phyloP scores from a whole-genome alignment of 2,329 filamentous ascomycete genomes.

The Cladosporium sp. region DNA sequence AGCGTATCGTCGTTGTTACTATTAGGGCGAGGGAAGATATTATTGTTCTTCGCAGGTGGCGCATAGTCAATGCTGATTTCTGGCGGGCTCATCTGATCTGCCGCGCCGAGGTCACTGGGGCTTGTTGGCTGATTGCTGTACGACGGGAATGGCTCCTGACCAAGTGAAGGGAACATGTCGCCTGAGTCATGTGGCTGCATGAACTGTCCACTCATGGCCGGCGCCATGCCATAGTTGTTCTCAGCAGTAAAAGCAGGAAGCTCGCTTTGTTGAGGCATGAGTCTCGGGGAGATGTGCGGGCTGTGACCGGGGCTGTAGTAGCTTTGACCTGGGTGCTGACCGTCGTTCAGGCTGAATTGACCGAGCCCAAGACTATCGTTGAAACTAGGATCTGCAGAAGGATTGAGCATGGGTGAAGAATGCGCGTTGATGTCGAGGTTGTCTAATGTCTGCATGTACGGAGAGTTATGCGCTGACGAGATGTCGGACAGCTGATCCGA shows the following conservation, averaged over 20 bases:
- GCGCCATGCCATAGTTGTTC: constrained; percentile 42
- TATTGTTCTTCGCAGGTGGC: constrained; percentile 53
- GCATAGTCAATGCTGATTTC: constrained; percentile 93
- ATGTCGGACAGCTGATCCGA: constrained; percentile 87
- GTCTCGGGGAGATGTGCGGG: constrained; percentile 61
- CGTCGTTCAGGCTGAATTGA: constrained; percentile 71
- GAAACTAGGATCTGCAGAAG: constrained; percentile 68
- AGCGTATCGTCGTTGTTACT: constrained; percentile 65
- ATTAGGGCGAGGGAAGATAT: constrained; percentile 53
- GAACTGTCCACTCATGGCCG: constrained; percentile 44
- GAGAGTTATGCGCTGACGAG: constrained; percentile 76
- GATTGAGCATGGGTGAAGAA: constrained; percentile 72
- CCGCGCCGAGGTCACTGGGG: constrained; percentile 57
- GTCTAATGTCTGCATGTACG: constrained; percentile 71
- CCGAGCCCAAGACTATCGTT: constrained; percentile 72
- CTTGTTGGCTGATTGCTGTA: constrained; percentile 35
- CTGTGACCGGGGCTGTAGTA: constrained; percentile 58
- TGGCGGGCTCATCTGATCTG: constrained; percentile 76
- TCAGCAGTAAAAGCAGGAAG: constrained; percentile 44
- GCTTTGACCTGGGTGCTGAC: constrained; percentile 39
- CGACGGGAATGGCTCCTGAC: constrained; percentile 44
- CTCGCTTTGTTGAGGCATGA: constrained; percentile 57
- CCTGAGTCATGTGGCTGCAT: constrained; percentile 38
- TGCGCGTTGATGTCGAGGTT: constrained; percentile 67
- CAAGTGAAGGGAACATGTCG: constrained; percentile 46